Base-by-base conservation (phyloP, 1,284 basidiomycete genomes). In the Ceratobasidium sp. region DNA sequence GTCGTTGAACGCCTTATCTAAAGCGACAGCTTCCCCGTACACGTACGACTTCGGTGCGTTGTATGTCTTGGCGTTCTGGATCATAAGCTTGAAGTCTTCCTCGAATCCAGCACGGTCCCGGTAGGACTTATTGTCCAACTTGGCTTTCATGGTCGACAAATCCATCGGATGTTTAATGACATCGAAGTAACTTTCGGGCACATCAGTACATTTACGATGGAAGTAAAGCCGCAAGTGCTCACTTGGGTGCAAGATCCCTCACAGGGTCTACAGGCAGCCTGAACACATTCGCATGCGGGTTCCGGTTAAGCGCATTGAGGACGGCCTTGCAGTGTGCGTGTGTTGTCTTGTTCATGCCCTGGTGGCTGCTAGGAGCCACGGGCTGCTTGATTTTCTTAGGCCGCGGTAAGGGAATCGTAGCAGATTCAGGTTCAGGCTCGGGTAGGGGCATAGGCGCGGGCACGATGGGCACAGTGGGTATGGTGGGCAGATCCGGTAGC, bases 91-190 rank as follows among this genome's bases (percentile, higher is more conserved):
- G 81, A 99, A 93, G 81, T 99, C 97, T 22, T 87, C 85, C 79
- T 92, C 90, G 81, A 98, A 97, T 24, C 87, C 91, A 79, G 91
- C 89, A 27, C 96, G 90, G 79, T 93, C 89, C 76, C 89, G 87
- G 84, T 98, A 99, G 63, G 81, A 79, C 0, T 95, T 95, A 75
- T 88, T 89, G 79, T 95, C 91, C 29, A 99, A 84, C 82, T 98
- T 98, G 71, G 92, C 92, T 24, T 86, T 85, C 84, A 98, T 93
- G 0, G 95, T 96, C 63, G 90, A 90, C 14, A 99, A 85, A 81
- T 99, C 97, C 94, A 99, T 98, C 0, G 98, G 97, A 16, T 92
- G 86, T 81, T 93, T 93, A 83, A 99, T 93, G 74, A 97, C 84
- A 68, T 93, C 89, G 79, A 95, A 95, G 82, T 98, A 98, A 77